Evolutionary conservation across 495 filamentous ascomycete species (phyloP).

Genomic region (Aspergillus nanangensis): DNA sequence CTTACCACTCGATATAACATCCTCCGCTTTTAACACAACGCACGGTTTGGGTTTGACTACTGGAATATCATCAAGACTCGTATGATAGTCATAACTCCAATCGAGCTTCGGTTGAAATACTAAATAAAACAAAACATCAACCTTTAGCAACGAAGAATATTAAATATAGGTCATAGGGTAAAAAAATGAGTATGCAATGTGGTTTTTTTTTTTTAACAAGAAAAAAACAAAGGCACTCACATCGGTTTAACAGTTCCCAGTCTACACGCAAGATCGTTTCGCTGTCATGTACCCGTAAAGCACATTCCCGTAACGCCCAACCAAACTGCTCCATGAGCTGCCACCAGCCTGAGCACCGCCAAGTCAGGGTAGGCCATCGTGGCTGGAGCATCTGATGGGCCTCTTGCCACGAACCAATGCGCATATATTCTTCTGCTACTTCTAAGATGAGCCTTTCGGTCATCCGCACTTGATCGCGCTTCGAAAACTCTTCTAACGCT

Average conservation of each 20-base stretch:
- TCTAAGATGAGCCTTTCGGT: conserved; percentile 67
- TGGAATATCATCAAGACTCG: conserved; percentile 55
- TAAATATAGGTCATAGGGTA: too few relatives aligned
- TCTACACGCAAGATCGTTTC: conserved; percentile 70
- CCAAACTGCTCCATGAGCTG: conserved; percentile 65
- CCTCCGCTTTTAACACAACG: conserved; percentile 60
- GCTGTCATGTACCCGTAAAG: conserved; percentile 55
- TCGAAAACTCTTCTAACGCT: conserved; percentile 61
- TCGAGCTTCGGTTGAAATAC: conserved; percentile 56
- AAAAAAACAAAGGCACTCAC: conserved; percentile 37
- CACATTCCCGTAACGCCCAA: conserved; percentile 72
- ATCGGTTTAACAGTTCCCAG: conserved; percentile 72
- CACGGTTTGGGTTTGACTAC: conserved; percentile 52
- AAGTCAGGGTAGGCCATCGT: conserved; percentile 68
- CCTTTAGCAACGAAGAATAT: background rate
- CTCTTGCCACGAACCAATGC: conserved; percentile 56
- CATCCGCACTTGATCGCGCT: conserved; percentile 56
- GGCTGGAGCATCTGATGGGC: conserved; percentile 64
- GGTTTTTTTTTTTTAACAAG: too few relatives aligned
- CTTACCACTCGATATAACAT: conserved; percentile 65
- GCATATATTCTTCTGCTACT: conserved; percentile 63
- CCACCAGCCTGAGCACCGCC: conserved; percentile 80
- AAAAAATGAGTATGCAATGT: too few relatives aligned
- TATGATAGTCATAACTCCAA: conserved; percentile 72
- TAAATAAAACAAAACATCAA: conserved; percentile 19